These are phyloP conservation scores for Arctium lappa DNA, from an alignment of 129 eudicot genomes.

Conservation along the genomic window DNA sequence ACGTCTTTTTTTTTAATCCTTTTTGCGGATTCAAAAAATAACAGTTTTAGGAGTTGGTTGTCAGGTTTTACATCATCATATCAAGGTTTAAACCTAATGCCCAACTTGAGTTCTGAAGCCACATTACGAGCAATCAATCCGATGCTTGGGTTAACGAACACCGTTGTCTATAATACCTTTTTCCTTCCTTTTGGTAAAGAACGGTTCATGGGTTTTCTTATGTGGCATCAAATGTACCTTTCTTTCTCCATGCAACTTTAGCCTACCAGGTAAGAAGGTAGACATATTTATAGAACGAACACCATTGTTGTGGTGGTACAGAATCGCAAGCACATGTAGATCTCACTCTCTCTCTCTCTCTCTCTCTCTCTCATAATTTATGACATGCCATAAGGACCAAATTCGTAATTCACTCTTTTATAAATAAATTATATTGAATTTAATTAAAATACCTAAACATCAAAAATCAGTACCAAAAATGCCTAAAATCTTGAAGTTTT, in stretches of 20 bases:
- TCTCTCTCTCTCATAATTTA: too few species aligned
- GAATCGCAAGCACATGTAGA: not conserved
- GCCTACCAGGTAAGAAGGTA: not conserved
- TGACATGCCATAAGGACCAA: too few species aligned
- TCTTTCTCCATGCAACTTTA: not conserved
- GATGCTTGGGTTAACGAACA: not conserved
- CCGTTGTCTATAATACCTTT: not conserved
- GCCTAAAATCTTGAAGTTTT: too few species aligned
- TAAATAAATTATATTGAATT: too few species aligned
- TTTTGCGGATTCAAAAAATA: not conserved
- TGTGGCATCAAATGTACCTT: not conserved
- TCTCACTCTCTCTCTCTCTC: too few species aligned
- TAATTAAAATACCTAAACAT: too few species aligned
- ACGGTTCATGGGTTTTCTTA: not conserved
- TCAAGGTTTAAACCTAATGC: not conserved
- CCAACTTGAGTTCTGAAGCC: not conserved
- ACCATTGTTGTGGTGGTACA: not conserved
- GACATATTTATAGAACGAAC: not conserved
- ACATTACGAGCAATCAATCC: not conserved
- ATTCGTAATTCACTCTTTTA: too few species aligned
- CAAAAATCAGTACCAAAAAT: too few species aligned
- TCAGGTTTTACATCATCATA: not conserved
- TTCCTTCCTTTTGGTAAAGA: not conserved
- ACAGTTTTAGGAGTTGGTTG: not conserved
- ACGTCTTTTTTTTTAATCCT: not conserved